phyloP scores from a whole-genome alignment of 1,139 yeast genomes.

The Geotrichum phurueaensis region DNA sequence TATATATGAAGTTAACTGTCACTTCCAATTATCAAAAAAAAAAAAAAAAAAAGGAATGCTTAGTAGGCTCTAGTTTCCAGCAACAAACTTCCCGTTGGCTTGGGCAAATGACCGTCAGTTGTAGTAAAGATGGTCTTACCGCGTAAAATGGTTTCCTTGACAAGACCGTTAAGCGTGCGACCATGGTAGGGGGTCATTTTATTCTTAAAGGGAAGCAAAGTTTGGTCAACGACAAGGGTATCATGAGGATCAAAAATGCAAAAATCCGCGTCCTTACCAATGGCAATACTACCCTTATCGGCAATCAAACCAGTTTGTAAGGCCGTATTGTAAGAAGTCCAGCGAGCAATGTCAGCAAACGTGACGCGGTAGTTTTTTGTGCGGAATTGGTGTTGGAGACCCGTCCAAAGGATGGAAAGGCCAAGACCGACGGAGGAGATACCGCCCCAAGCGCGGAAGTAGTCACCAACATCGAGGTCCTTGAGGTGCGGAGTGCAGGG shows the following conservation, averaged over 20 bases:
- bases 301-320: conserved; percentile 72
- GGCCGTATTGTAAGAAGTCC: conserved; percentile 82
- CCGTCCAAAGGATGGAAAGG: conserved; percentile 70
- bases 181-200: conserved; percentile 84
- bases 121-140: conserved; percentile 61
- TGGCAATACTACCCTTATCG: conserved; percentile 60
- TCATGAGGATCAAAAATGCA: conserved; percentile 66
- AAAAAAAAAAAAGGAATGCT: too few relatives aligned
- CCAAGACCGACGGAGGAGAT: conserved; percentile 89
- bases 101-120: conserved; percentile 50
- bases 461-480: conserved; percentile 75
- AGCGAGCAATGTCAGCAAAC: conserved; percentile 57
- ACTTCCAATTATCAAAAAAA: too few relatives aligned
- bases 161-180: conserved; percentile 58
- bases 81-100: conserved; percentile 53
- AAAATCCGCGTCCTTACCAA: conserved; percentile 83
- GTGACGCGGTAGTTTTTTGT: conserved; percentile 43
- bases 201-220: conserved; percentile 66
- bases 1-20: too few relatives aligned
- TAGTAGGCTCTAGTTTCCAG: conserved; percentile 38
- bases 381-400: conserved; percentile 23
- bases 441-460: conserved; percentile 95
- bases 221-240: conserved; percentile 52
- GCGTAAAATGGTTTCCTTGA: conserved; percentile 67
- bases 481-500: conserved; percentile 91